Conservation (phyloP, 2,329 filamentous ascomycete species). For the Penicillium sp. region DNA sequence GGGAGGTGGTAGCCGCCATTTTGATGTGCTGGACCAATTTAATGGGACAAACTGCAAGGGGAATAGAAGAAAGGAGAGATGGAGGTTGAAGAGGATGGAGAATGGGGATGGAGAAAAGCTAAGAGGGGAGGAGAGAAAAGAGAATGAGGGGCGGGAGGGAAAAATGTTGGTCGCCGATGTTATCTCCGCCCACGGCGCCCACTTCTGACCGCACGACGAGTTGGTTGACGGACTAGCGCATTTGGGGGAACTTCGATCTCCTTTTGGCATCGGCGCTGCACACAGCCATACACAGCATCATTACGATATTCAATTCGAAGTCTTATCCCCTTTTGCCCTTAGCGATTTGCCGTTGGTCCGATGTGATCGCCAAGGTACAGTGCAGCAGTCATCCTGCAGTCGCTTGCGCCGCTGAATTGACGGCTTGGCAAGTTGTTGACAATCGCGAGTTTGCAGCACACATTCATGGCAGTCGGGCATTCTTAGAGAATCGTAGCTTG, state of each 20-base stretch:
- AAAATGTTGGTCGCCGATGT: slow-evolving; percentile 34
- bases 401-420: background rate
- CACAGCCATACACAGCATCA: too few relatives aligned
- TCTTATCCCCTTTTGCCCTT: slow-evolving; percentile 1
- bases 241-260: background rate
- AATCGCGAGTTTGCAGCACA: background rate
- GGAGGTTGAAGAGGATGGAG: slow-evolving; percentile 10
- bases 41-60: slow-evolving; percentile 4
- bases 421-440: background rate
- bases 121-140: slow-evolving; percentile 13
- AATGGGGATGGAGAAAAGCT: slow-evolving; percentile 9
- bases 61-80: slow-evolving; percentile 2
- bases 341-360: background rate
- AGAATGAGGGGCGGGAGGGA: slow-evolving; percentile 26
- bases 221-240: too few relatives aligned
- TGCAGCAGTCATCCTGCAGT: background rate
- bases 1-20: slow-evolving; percentile 69
- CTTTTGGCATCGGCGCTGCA: background rate
- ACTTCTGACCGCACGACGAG: slow-evolving; percentile 11
- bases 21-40: slow-evolving; percentile 19
- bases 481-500: too few relatives aligned
- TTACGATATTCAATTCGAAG: too few relatives aligned
- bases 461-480: too few relatives aligned
- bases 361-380: slow-evolving; percentile 1
- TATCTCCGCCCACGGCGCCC: slow-evolving; percentile 17